Evolutionary conservation across 305 asterid species (phyloP), one percentile per base, ranked within the genome.

Genomic region (Plantago lanceolata): DNA sequence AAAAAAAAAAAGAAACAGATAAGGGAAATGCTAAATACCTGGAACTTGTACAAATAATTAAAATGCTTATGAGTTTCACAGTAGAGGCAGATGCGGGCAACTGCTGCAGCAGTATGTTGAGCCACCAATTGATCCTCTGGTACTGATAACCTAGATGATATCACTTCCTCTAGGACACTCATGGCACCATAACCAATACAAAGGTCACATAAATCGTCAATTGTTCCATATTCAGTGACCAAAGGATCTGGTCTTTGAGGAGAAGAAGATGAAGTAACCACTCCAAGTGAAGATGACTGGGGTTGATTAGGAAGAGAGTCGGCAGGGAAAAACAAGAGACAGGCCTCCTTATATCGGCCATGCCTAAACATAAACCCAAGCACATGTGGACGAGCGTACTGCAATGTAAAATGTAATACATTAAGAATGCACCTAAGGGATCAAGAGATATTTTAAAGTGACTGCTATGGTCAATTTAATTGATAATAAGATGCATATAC

Each of bases 31-130:
- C 74, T 40, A 65, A 68, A 55, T 75, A 86, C 96, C 95, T 85
- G 99, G 77, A 90, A 93, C 83, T 80, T 82, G 89, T 90, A 88
- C 76, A 93, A 79, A 80, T 75, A 90, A 71, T 90, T 93, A 77
- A 88, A 93, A 79, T 93, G 92, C 74, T 86, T 93, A 71, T 93
- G 97, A 63, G 83, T 90, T 86, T 93, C 97, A 77, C 94, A 90
- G 71, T 80, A 90, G 63, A 78, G 78, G 79, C 96, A 90, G 76
- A 93, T 86, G 62, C 97, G 97, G 57, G 89, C 76, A 75, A 90
- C 84, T 65, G 99, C 96, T 58, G 95, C 94, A 72, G 83, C 76
- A 66, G 95, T 84, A 72, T 93, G 93, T 78, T 88, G 94, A 69
- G 76, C 73, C 78, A 88, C 81, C 49, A 77, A 68, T 62, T 79